Evolutionary conservation across 1,284 basidiomycete genomes (phyloP), one percentile per base, ranked within the genome.

Genomic region (Tilletia caries): DNA sequence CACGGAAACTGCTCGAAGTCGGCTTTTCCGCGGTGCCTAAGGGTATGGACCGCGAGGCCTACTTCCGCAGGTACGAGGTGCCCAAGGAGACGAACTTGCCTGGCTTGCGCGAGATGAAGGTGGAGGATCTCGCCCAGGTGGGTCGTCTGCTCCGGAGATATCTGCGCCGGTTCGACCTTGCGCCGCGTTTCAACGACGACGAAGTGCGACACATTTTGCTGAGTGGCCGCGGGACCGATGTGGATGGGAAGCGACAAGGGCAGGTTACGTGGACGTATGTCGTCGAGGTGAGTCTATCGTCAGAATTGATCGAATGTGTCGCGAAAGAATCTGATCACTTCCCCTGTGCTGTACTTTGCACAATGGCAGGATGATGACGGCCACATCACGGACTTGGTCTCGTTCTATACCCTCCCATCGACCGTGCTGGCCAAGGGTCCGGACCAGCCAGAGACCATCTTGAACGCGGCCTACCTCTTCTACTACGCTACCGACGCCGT

Each of bases 241-340:
- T 71, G 5, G 85, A 84, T 54, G 76, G 83, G 82, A 86, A 78
- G 68, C 69, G 84, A 82, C 87, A 78, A 83, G 84, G 86, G 1
- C 95, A 98, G 83, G 95, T 98, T 46, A 90, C 92, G 1, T 98
- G 95, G 95, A 88, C 92, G 2, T 98, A 96, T 80, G 95, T 99
- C 41, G 91, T 97, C 46, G 95, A 98, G 87, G 93, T 93, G 77
- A 72, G 86, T 80, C 20, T 27, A 44, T 10, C 10, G 10, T 20
- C 43, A 10, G 43, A 20, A 10, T 10, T 20, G 10, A 44, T 20
- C 43, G 43, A 44, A 44, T 10, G 12, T 44, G 43, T 44, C 20
- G 43, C 20, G 43, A n/a, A n/a, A 44, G 43, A 44, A 50, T n/a
- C 48, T 50, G 48, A 50, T 50, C 10, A 20, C 43, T 20, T 10